A percentile compares a stretch with the other conserved stretches of the same genome.
These are phyloP conservation scores for Erythrophleum fordii DNA, from an alignment of 306 rosid species.

Conservation along the genomic window DNA sequence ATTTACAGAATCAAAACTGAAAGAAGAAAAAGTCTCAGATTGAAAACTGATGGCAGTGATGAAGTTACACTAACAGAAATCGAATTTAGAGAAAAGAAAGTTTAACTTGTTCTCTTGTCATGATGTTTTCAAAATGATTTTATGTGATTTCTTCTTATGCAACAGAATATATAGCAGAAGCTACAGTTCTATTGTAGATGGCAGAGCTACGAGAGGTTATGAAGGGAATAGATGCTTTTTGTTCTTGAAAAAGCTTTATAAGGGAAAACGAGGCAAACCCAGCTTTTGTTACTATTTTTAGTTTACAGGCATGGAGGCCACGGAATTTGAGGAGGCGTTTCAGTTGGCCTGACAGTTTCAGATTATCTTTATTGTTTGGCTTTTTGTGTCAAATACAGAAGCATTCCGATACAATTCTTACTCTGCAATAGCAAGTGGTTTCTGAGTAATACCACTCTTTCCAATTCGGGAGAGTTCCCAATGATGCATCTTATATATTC, in stretches of 20 bases:
- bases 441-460: conserved; percentile 5
- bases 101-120: conserved; percentile 16
- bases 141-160: conserved; percentile 39
- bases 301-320: conserved; percentile 43
- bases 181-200: conserved; percentile 29
- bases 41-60: conserved; percentile 30
- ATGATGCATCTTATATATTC: neutral
- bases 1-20: conserved; percentile 38
- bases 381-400: conserved; percentile 28
- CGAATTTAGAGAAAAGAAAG: neutral
- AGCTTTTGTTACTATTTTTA: neutral
- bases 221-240: conserved; percentile 35
- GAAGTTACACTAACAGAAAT: conserved; percentile 41
- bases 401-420: conserved; percentile 25
- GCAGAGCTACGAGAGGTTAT: conserved; percentile 37
- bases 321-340: conserved; percentile 47
- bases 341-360: conserved; percentile 2
- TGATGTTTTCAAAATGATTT: conserved; percentile 45
- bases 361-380: conserved; percentile 4
- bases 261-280: conserved; percentile 3
- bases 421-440: conserved; percentile 26
- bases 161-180: conserved; percentile 6
- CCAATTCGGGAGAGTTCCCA: conserved; percentile 42
- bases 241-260: conserved; percentile 33
- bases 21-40: conserved; percentile 32